These are phyloP conservation scores for Penicillium sp. DNA, from an alignment of 2,329 filamentous ascomycete species.

Conservation along the genomic window DNA sequence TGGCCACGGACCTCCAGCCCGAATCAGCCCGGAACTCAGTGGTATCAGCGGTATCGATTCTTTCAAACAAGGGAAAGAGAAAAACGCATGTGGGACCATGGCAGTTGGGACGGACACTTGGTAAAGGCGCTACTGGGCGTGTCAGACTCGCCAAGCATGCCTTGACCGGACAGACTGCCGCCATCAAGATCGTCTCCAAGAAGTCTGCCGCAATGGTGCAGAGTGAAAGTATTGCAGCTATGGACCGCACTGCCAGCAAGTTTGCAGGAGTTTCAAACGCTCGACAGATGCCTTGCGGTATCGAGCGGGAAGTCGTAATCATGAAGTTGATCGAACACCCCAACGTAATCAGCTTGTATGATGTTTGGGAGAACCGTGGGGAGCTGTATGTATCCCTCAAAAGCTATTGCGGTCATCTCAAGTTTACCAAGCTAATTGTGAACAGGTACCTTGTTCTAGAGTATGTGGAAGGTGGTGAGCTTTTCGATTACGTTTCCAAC, in stretches of 20 bases:
- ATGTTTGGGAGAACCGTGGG: conserved; percentile 96
- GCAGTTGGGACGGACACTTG: conserved; percentile 86
- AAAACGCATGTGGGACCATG: conserved; percentile 88
- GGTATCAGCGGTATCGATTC: conserved; percentile 59
- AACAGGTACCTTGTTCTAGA: conserved; percentile 89
- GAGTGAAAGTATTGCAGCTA: conserved; percentile 79
- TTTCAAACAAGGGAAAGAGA: conserved; percentile 56
- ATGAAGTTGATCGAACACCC: conserved; percentile 95
- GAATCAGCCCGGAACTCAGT: conserved; percentile 55
- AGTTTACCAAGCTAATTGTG: conserved; percentile 23
- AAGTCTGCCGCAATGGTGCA: conserved; percentile 76
- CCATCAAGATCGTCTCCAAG: conserved; percentile 94
- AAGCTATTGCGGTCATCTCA: not conserved
- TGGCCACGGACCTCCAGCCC: conserved; percentile 50
- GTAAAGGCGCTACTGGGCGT: conserved; percentile 84
- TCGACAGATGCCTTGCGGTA: conserved; percentile 77
- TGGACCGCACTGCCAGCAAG: conserved; percentile 69
- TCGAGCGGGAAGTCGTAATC: conserved; percentile 93
- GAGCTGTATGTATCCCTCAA: conserved; percentile 70
- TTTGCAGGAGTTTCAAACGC: conserved; percentile 59
- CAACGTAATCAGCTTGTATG: conserved; percentile 90
- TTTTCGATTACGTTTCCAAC: conserved; percentile 82
- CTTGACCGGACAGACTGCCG: conserved; percentile 76
- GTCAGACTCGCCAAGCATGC: conserved; percentile 84
- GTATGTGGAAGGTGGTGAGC: conserved; percentile 79